Base-by-base conservation (phyloP, 2,329 filamentous ascomycete species). In the Ambrosiella cleistominuta region DNA sequence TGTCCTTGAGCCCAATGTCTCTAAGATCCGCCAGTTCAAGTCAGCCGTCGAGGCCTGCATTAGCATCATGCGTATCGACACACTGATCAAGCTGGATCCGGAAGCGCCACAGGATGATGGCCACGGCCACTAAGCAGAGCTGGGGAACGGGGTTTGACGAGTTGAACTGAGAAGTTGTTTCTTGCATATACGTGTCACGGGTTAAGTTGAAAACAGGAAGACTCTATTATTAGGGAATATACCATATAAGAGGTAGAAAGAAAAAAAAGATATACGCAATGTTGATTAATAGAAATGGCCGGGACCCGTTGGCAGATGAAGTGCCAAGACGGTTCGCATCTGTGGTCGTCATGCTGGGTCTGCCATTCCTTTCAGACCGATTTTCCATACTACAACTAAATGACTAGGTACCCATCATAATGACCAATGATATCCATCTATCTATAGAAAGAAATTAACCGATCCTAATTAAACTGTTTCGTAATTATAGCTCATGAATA, bases 1-100 rank as follows among this genome's bases (percentile, higher is more conserved):
- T 68, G 90, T 98, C 62, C 72, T 98, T 67, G 93, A 98, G 76
- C 93, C 93, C 38, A 95, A 86, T 72, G 89, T 98, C 76, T 96
- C 91, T 80, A 98, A 98, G 79, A 81, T 98, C 64, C 86, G 91
- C 72, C 93, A 97, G 77, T 77, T 98, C 68, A 98, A 98, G 84
- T 94, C 86, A 72, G 93, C 93, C 36, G 93, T 98, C 54, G 93
- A 98, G 75, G 93, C 93, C 58, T 97, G 93, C 72, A 95, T 98
- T 71, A 87, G 89, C 68, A 97, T 98, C 70, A 97, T 98, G 93
- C 82, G 93, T 67, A 98, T 98, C 69, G 93, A 98, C 75, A 97
- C 93, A 63, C 78, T 98, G 72, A 97, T 98, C 74, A 95, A 95
- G 77, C 75, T 98, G 71, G 93, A 98, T 76, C 90, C 90, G 15